phyloP scores from a whole-genome alignment of 306 rosid species.

The Prunus mume region DNA sequence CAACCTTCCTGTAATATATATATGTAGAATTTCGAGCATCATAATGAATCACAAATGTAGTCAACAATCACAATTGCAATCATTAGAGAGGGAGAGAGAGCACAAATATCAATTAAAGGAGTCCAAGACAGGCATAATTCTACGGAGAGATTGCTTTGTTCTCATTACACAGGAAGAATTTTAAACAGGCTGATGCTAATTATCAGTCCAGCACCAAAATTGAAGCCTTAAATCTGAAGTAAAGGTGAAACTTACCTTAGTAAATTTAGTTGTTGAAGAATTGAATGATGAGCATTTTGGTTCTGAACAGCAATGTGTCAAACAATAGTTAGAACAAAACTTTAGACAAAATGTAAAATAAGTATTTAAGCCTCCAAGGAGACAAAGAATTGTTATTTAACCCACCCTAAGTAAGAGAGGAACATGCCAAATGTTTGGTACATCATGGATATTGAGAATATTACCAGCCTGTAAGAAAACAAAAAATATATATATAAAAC shows the following conservation, averaged over 20 bases:
- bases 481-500: slow-evolving; percentile 24
- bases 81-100: background rate
- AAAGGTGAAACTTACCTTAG: slow-evolving; percentile 41
- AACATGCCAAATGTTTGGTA: slow-evolving; percentile 97
- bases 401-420: slow-evolving; percentile 95
- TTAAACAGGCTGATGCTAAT: slow-evolving; percentile 12
- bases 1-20: slow-evolving; percentile 8
- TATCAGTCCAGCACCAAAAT: slow-evolving; percentile 1
- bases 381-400: slow-evolving; percentile 20
- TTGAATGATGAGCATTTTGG: slow-evolving; percentile 85
- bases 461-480: slow-evolving; percentile 59
- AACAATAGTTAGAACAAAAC: slow-evolving; percentile 25
- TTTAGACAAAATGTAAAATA: slow-evolving; percentile 15
- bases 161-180: slow-evolving; percentile 3
- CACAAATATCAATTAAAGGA: slow-evolving; percentile 16
- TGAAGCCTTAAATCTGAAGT: slow-evolving; percentile 5
- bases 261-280: slow-evolving; percentile 82
- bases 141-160: slow-evolving; percentile 9
- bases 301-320: slow-evolving; percentile 46
- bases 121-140: slow-evolving; percentile 4
- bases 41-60: background rate
- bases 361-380: slow-evolving; percentile 21
- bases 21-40: background rate
- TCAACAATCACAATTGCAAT: background rate
- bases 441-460: slow-evolving; percentile 91